Conservation (phyloP, 495 filamentous ascomycete genomes). For the Platismatia glauca region DNA sequence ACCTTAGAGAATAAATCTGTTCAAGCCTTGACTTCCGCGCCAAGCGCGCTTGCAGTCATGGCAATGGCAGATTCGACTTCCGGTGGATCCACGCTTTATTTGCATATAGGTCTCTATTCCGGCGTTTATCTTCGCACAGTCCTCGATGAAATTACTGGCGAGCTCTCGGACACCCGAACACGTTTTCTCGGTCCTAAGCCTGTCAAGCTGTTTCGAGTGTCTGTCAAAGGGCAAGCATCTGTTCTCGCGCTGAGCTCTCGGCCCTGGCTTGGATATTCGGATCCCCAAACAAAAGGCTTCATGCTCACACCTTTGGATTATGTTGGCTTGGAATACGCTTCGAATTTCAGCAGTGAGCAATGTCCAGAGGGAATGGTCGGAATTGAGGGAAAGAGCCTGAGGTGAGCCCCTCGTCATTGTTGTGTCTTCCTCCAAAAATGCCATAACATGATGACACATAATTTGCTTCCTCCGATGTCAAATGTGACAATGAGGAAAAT, state of each 20-base stretch:
- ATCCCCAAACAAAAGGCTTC: conserved; percentile 71
- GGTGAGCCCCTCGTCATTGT: conserved; percentile 49
- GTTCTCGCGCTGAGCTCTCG: conserved; percentile 84
- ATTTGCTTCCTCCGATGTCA: conserved; percentile 38
- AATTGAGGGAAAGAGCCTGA: conserved; percentile 79
- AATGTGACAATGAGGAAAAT: conserved; percentile 43
- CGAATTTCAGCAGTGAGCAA: conserved; percentile 92
- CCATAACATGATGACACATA: conserved; percentile 59
- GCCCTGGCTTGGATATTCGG: conserved; percentile 87
- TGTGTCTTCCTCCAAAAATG: conserved; percentile 23
- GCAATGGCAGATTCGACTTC: conserved; percentile 83
- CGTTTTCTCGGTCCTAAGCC: conserved; percentile 87
- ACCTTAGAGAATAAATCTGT: conserved; percentile 88
- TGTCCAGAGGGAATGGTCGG: conserved; percentile 92
- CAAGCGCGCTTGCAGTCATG: conserved; percentile 86
- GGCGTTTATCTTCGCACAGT: conserved; percentile 93
- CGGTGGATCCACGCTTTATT: conserved; percentile 70
- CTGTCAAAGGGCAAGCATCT: conserved; percentile 74
- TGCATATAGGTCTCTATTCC: conserved; percentile 92
- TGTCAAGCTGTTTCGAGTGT: conserved; percentile 77
- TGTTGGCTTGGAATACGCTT: conserved; percentile 80
- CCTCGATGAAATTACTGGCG: conserved; percentile 87
- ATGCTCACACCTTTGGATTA: conserved; percentile 89
- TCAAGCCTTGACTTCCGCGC: conserved; percentile 82
- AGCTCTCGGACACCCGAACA: conserved; percentile 86